phyloP scores from a whole-genome alignment of 305 asterid genomes.

The Fraxinus angustifolia region DNA sequence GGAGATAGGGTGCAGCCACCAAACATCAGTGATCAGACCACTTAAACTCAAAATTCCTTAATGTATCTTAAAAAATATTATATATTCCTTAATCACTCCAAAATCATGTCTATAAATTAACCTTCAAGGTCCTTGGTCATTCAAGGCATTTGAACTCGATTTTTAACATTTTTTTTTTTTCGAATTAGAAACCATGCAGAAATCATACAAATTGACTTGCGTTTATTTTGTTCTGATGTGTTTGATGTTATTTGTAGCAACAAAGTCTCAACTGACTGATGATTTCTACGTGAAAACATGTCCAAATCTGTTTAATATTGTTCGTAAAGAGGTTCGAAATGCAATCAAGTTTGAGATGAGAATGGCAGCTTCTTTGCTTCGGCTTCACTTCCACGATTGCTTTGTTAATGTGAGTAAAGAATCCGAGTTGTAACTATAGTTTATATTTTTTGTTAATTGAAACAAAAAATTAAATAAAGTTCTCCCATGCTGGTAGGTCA shows the following conservation, averaged over 20 bases:
- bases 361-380: constrained; percentile 81
- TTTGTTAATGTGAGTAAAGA: constrained; percentile 59
- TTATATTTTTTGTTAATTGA: neutral
- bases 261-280: constrained; percentile 47
- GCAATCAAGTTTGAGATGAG: constrained; percentile 66
- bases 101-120: constrained; percentile 30
- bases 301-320: constrained; percentile 45
- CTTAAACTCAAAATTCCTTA: constrained; percentile 19
- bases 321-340: constrained; percentile 47
- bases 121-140: neutral
- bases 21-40: constrained; percentile 18
- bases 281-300: constrained; percentile 54
- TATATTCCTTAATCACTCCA: constrained; percentile 10
- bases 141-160: neutral
- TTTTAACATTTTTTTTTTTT: neutral
- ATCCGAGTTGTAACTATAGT: neutral
- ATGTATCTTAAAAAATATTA: constrained; percentile 7
- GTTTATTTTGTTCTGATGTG: constrained; percentile 11
- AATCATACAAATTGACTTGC: constrained; percentile 12
- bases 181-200: constrained; percentile 27
- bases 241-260: constrained; percentile 31
- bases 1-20: constrained; percentile 26
- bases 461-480: neutral
- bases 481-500: neutral
- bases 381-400: constrained; percentile 80